These are phyloP conservation scores for Geotrichum phurueaensis DNA, from an alignment of 1,139 yeast species.

Conservation along the genomic window DNA sequence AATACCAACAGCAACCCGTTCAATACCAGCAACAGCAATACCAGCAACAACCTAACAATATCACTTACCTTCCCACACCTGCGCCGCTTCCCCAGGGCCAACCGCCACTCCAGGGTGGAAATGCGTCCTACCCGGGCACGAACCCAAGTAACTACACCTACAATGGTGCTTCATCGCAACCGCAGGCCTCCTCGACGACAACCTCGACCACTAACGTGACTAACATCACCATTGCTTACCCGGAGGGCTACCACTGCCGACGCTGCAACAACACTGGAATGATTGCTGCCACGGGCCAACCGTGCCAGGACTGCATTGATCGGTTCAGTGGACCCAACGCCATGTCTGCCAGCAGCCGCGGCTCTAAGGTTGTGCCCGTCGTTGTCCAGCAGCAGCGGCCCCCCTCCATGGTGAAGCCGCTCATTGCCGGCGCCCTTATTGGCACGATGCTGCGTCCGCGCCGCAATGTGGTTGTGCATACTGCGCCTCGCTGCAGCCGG, in stretches of 20 bases:
- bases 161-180: constrained; percentile 31
- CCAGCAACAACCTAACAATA: constrained; percentile 5
- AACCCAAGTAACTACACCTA: constrained; percentile 52
- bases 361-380: neutral
- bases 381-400: neutral
- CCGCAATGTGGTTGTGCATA: constrained; percentile 12
- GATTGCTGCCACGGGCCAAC: constrained; percentile 55
- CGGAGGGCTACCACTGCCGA: constrained; percentile 53
- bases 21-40: constrained; percentile 7
- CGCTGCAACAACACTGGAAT: constrained; percentile 75
- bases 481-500: constrained; percentile 8
- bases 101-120: constrained; percentile 19
- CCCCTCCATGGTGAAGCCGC: neutral
- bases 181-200: neutral
- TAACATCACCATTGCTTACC: constrained; percentile 40
- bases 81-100: constrained; percentile 20
- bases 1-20: neutral
- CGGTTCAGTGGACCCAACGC: constrained; percentile 44
- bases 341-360: neutral
- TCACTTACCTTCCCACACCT: constrained; percentile 7
- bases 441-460: constrained; percentile 16
- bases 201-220: neutral
- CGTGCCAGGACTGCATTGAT: constrained; percentile 71
- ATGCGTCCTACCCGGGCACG: constrained; percentile 62
- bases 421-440: neutral